phyloP scores from a whole-genome alignment of 345 rosid species.

The Anastatica hierochuntica region DNA sequence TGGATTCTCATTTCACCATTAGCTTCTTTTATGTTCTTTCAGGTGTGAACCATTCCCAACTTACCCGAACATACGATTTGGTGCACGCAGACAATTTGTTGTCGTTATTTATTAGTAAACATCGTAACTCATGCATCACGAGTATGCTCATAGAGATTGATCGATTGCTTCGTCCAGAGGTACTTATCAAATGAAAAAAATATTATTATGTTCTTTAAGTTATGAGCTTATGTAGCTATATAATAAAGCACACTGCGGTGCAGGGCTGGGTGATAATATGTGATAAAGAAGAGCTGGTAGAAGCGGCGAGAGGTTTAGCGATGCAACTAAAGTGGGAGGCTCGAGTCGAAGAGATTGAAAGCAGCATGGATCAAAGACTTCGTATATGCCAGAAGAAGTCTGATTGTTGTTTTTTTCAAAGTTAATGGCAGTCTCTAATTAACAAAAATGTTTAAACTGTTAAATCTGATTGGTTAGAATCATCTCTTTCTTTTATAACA shows the following conservation, averaged over 20 bases:
- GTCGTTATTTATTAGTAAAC: conserved; percentile 44
- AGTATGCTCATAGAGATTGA: conserved; percentile 75
- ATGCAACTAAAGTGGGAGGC: conserved; percentile 91
- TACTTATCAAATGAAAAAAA: conserved; percentile 25
- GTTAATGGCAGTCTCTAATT: too few relatives aligned
- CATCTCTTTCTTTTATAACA: too few relatives aligned
- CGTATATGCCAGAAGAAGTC: conserved; percentile 95
- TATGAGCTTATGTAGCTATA: neutral
- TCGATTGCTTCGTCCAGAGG: conserved; percentile 97
- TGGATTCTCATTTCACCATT: neutral
- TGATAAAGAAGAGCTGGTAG: conserved; percentile 64
- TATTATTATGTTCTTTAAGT: neutral
- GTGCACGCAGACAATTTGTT: conserved; percentile 81
- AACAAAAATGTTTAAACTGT: too few relatives aligned
- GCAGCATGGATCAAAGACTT: conserved; percentile 79
- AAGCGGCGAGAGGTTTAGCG: conserved; percentile 59
- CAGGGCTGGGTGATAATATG: conserved; percentile 98
- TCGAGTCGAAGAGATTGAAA: conserved; percentile 69
- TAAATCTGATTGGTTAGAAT: too few relatives aligned
- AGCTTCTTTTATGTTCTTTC: neutral
- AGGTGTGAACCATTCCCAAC: conserved; percentile 98
- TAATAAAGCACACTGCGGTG: neutral
- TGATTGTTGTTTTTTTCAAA: too few relatives aligned
- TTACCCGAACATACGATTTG: conserved; percentile 85
- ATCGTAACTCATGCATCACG: conserved; percentile 37